Conservation (phyloP, 768 basidiomycete species). For the Panellus pusillus region DNA sequence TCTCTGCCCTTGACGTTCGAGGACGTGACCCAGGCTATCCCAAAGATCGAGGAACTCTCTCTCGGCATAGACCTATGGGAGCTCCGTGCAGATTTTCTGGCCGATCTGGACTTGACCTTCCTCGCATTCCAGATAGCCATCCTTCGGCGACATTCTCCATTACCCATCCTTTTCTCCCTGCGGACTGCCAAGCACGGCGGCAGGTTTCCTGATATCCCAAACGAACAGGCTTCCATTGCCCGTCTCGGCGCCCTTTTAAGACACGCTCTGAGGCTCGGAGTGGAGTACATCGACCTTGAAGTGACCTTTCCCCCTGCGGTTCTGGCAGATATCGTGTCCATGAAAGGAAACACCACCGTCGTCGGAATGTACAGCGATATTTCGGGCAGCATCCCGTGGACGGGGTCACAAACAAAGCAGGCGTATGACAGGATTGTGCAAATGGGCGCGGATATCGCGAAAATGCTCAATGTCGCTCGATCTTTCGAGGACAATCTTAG, state of each 20-base stretch:
- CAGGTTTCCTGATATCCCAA: conserved; percentile 58
- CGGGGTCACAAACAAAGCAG: conserved; percentile 46
- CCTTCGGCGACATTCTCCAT: conserved; percentile 56
- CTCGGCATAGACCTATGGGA: conserved; percentile 75
- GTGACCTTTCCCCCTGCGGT: conserved; percentile 52
- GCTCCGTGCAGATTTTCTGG: conserved; percentile 71
- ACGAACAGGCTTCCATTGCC: conserved; percentile 53
- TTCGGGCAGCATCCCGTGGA: conserved; percentile 65
- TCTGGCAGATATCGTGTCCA: conserved; percentile 45
- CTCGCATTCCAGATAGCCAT: conserved; percentile 66
- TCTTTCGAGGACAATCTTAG: conserved; percentile 60
- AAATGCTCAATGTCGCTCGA: conserved; percentile 68
- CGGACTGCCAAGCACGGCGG: conserved; percentile 75
- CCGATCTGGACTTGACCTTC: conserved; percentile 42
- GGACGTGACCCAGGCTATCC: conserved; percentile 58
- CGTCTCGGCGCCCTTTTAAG: conserved; percentile 47
- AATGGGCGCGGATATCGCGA: conserved; percentile 66
- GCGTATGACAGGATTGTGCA: conserved; percentile 51
- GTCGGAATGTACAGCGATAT: conserved; percentile 80
- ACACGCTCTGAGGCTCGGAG: conserved; percentile 61
- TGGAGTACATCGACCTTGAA: conserved; percentile 80
- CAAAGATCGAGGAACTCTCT: conserved; percentile 55
- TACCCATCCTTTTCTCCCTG: conserved; percentile 78
- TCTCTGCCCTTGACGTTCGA: conserved; percentile 77
- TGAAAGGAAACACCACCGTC: conserved; percentile 60